Conservation (phyloP, 805 yeast species). For the Myxozyma udenii region DNA sequence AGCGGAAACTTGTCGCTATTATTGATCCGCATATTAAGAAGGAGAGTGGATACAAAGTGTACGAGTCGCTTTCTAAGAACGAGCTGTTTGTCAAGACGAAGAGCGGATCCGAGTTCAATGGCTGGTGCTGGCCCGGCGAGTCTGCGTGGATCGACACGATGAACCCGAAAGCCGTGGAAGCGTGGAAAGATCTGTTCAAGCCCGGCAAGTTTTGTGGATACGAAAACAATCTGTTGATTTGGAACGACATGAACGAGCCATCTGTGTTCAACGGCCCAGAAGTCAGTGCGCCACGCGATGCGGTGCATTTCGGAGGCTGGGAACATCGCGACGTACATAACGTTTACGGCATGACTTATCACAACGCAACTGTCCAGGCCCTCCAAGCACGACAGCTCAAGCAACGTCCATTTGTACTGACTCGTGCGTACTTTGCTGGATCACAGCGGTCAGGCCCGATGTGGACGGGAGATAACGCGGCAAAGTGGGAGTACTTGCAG, state of each 20-base stretch:
- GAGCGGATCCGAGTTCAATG: slow-evolving; percentile 55
- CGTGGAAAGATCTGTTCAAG: slow-evolving; percentile 58
- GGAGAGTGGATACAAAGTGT: slow-evolving; percentile 54
- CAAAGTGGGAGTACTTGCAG: slow-evolving; percentile 83
- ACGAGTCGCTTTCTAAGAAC: slow-evolving; percentile 48
- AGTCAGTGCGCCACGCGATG: slow-evolving; percentile 80
- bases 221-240: slow-evolving; percentile 68
- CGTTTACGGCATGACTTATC: slow-evolving; percentile 72
- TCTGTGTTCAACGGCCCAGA: slow-evolving; percentile 94
- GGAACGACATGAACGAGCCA: slow-evolving; percentile 99
- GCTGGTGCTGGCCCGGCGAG: slow-evolving; percentile 98
- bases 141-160: slow-evolving; percentile 90
- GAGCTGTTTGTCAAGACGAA: slow-evolving; percentile 49
- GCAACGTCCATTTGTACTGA: slow-evolving; percentile 77
- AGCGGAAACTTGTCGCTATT: slow-evolving; percentile 76
- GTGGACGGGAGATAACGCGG: slow-evolving; percentile 98
- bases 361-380: slow-evolving; percentile 74
- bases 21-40: slow-evolving; percentile 89
- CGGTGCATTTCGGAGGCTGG: slow-evolving; percentile 71
- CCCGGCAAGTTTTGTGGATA: slow-evolving; percentile 42
- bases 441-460: slow-evolving; percentile 87
- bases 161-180: slow-evolving; percentile 55
- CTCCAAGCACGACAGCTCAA: slow-evolving; percentile 49
- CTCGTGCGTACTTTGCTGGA: slow-evolving; percentile 86
- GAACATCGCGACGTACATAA: slow-evolving; percentile 94